phyloP scores from a whole-genome alignment of 495 filamentous ascomycete genomes.

The Daldinia childiae region DNA sequence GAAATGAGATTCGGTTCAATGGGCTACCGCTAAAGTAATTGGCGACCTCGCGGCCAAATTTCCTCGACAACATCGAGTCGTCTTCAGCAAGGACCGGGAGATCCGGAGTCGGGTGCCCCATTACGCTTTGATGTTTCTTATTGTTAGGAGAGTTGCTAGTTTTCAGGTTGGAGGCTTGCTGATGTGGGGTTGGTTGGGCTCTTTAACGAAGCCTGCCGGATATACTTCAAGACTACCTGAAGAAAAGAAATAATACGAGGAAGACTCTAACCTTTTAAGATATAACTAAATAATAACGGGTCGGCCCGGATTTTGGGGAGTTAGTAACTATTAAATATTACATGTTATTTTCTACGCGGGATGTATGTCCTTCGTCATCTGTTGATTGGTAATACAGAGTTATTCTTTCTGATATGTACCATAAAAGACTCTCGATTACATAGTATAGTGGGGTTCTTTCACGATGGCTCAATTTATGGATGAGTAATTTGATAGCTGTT shows the following conservation, averaged over 20 bases:
- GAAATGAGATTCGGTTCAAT: conserved; percentile 77
- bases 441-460: neutral
- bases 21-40: conserved; percentile 92
- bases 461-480: neutral
- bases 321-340: conserved; percentile 3
- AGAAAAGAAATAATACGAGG: neutral
- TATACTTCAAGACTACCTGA: neutral
- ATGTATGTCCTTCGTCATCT: neutral
- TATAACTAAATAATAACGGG: neutral
- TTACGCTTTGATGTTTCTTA: conserved; percentile 25
- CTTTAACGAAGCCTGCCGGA: neutral
- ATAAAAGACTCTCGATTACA: neutral
- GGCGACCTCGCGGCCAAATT: conserved; percentile 87
- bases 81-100: conserved; percentile 64
- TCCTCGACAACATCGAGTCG: conserved; percentile 84
- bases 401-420: neutral
- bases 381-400: conserved; percentile 10
- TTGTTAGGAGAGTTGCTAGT: neutral
- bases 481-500: conserved; percentile 1
- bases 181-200: conserved; percentile 1
- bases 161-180: neutral
- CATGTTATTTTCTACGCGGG: neutral
- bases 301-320: conserved; percentile 7
- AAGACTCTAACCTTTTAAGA: neutral
- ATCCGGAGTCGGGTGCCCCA: conserved; percentile 49